Percentiles rank a stretch among this genome's conserved stretches.
These are phyloP conservation scores for Melanopsichium pennsylvanicum DNA, from an alignment of 1,284 basidiomycete species.

Conservation along the genomic window DNA sequence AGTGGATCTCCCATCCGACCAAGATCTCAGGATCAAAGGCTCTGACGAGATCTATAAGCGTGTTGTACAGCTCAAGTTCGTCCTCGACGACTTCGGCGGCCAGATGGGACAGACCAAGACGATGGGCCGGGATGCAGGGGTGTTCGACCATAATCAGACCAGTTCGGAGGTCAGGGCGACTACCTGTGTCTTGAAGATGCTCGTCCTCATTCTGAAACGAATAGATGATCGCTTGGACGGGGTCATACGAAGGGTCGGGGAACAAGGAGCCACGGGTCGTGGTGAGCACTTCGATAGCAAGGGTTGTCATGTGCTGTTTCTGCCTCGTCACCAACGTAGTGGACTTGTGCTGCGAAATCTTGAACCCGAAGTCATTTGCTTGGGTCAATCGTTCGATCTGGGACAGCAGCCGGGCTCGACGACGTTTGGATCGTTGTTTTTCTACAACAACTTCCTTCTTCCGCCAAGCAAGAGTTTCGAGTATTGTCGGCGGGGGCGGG, in stretches of 20 bases:
- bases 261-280: slow-evolving; percentile 73
- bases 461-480: slow-evolving; percentile 41
- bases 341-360: slow-evolving; percentile 51
- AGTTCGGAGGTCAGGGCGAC: slow-evolving; percentile 44
- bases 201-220: slow-evolving; percentile 73
- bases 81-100: slow-evolving; percentile 72
- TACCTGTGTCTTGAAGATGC: slow-evolving; percentile 45
- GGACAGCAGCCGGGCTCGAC: slow-evolving; percentile 27
- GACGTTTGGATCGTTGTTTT: slow-evolving; percentile 26
- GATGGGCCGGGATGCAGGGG: slow-evolving; percentile 9
- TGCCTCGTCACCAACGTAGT: slow-evolving; percentile 68
- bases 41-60: slow-evolving; percentile 77
- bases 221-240: slow-evolving; percentile 77
- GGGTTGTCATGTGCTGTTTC: slow-evolving; percentile 79
- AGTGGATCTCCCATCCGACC: slow-evolving; percentile 90
- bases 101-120: slow-evolving; percentile 50
- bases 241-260: slow-evolving; percentile 78
- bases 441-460: slow-evolving; percentile 28
- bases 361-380: slow-evolving; percentile 71
- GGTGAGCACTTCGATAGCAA: slow-evolving; percentile 87
- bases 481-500: slow-evolving; percentile 46
- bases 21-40: slow-evolving; percentile 89
- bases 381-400: slow-evolving; percentile 83
- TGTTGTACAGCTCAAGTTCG: slow-evolving; percentile 85
- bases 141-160: slow-evolving; percentile 47